Conservation (phyloP, 345 rosid species). For the Lenwebbia sp. region DNA sequence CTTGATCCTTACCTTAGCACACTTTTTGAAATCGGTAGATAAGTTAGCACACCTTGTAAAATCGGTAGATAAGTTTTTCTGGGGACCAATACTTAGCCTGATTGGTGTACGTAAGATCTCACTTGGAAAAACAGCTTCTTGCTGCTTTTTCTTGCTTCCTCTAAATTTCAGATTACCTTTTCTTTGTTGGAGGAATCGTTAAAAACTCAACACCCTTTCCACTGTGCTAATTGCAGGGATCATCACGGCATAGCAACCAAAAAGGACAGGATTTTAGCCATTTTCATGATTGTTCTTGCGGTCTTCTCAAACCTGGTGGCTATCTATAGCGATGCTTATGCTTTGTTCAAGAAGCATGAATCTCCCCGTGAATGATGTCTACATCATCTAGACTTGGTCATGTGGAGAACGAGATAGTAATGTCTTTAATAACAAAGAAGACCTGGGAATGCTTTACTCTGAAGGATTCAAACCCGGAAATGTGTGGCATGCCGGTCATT, state of each 20-base stretch:
- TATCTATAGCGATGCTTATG: constrained; percentile 66
- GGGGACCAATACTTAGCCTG: too few relatives aligned
- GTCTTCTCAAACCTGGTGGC: constrained; percentile 70
- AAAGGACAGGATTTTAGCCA: constrained; percentile 49
- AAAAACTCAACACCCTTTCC: not conserved
- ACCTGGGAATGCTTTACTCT: not conserved
- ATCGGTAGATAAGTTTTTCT: too few relatives aligned
- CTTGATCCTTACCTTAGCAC: too few relatives aligned
- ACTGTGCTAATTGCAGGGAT: constrained; percentile 39
- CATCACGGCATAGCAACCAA: constrained; percentile 58
- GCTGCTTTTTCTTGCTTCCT: not conserved
- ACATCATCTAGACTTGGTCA: not conserved
- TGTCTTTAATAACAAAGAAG: not conserved
- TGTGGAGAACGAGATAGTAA: not conserved
- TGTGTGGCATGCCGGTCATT: not conserved
- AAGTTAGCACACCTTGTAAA: too few relatives aligned
- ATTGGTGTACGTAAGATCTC: too few relatives aligned
- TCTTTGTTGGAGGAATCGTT: not conserved
- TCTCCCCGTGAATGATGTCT: not conserved
- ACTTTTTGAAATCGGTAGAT: too few relatives aligned
- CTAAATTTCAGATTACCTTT: not conserved
- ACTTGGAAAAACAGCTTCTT: not conserved
- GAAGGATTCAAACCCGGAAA: not conserved
- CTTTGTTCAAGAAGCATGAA: constrained; percentile 25
- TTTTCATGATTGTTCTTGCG: constrained; percentile 66